A percentile compares a stretch with the other conserved stretches of the same genome.
Conservation (phyloP, 352 stramenopile genomes). For the Poterioochromonas sp. region DNA sequence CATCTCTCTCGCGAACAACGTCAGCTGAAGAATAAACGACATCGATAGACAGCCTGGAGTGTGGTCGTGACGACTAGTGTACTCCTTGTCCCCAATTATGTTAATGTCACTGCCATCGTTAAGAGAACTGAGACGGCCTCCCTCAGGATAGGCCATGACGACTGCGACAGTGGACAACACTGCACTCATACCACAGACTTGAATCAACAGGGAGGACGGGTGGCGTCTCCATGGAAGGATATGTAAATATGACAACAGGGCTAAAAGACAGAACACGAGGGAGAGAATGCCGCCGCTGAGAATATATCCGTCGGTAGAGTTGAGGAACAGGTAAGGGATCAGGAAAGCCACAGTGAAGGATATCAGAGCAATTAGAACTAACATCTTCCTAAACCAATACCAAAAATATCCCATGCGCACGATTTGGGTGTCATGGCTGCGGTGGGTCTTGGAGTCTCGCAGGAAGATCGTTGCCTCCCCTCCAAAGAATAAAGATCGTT, state of each 20-base stretch:
- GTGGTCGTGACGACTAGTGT: not conserved
- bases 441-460: too few relatives aligned
- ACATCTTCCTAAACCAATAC: not conserved
- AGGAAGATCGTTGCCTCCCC: too few relatives aligned
- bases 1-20: not conserved
- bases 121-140: not conserved
- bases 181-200: not conserved
- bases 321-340: not conserved
- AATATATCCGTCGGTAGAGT: not conserved
- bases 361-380: not conserved
- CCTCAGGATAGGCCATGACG: not conserved
- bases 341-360: not conserved
- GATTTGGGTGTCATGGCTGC: too few relatives aligned
- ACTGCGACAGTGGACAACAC: not conserved
- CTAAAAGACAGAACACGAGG: not conserved
- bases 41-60: not conserved
- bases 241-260: conserved; percentile 1
- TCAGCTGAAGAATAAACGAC: conserved; percentile 12
- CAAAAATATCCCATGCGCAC: not conserved
- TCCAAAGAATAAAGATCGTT: too few relatives aligned
- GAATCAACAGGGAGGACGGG: conserved; percentile 9
- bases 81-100: not conserved
- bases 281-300: not conserved
- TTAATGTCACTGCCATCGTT: not conserved
- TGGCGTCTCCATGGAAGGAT: conserved; percentile 19